These are phyloP conservation scores for Debaryomyces fabryi DNA, from an alignment of 1,139 yeast genomes.

Conservation along the genomic window DNA sequence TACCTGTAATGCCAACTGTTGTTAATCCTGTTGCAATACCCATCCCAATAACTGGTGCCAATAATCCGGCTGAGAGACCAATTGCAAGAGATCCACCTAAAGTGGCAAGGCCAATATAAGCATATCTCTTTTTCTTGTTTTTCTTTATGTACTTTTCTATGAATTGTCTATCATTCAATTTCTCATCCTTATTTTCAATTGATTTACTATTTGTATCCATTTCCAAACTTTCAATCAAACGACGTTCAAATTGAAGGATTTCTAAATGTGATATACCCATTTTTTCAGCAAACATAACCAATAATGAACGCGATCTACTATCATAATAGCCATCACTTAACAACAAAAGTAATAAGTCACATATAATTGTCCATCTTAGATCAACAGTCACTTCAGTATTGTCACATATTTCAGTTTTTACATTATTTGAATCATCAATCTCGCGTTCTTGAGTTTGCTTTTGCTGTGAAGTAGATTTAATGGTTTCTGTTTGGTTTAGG, in stretches of 20 bases:
- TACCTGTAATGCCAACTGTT: constrained; percentile 91
- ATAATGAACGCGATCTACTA: constrained; percentile 78
- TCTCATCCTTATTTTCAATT: constrained; percentile 62
- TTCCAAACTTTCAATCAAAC: constrained; percentile 88
- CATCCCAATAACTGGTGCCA: constrained; percentile 98
- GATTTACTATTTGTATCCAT: constrained; percentile 67
- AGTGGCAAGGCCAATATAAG: constrained; percentile 93
- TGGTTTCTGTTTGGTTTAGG: constrained; percentile 45
- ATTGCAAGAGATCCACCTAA: constrained; percentile 95
- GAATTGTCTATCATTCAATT: constrained; percentile 73
- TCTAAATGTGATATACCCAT: constrained; percentile 65
- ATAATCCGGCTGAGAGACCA: constrained; percentile 90
- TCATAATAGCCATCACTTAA: constrained; percentile 88
- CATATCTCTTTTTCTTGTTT: constrained; percentile 67
- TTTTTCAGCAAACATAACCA: constrained; percentile 64
- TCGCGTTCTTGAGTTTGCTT: constrained; percentile 9
- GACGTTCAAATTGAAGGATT: constrained; percentile 83
- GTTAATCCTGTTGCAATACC: constrained; percentile 97
- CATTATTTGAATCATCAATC: constrained; percentile 3
- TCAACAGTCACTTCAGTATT: constrained; percentile 48
- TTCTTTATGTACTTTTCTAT: constrained; percentile 69
- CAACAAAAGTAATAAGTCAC: constrained; percentile 82
- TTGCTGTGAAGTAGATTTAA: constrained; percentile 28
- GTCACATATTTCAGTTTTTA: neutral
- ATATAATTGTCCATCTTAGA: constrained; percentile 88